Evolutionary conservation across 2,329 filamentous ascomycete species (phyloP), one percentile per base, ranked within the genome.

Genomic region (Colletotrichum sp.): DNA sequence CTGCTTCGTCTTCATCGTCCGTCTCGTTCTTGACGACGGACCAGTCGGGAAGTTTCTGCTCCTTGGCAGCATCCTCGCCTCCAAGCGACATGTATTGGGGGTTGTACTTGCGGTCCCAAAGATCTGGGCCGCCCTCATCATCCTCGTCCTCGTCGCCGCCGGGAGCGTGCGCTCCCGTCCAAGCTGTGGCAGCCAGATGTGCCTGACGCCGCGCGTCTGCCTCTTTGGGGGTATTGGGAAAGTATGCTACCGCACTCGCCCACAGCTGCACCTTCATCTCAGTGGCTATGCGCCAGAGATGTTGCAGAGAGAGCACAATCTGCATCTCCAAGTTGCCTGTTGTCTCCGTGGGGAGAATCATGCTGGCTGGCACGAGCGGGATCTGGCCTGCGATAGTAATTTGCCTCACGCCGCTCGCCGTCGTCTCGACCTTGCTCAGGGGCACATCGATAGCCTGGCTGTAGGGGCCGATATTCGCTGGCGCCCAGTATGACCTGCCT

Each of bases 391-490:
- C 96, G 44, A 98, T 89, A 71, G 92, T 93, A 18, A 96, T 85
- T 2, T 85, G 76, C 49, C 85, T 82, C 4, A 84, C 77, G 10
- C 3, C 81, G 80, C 6, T 76, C 77, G n/a, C 69, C 64, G 18
- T 76, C 71, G 6, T 24, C 21, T 66, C 59, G 7, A 18, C 49
- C 12, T 52, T 62, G 34, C 79, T 80, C 15, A 85, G 71, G 5
- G 82, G 85, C 13, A 92, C 85, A 3, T 90, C 88, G 66, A 97
- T 92, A 6, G 96, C 95, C 86, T 99, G 97, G 72, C 96, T 98
- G 84, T 99, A 99, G 0, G 97, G 97, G 0, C 97, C 97, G 70
- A 99, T 99, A 81, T 99, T 99, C 24, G 97, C 96, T 0, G 97
- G 97, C 0, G 97, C 97, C 97, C 97, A 99, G 88, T 99, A 99